phyloP scores from a whole-genome alignment of 2,329 filamentous ascomycete genomes.

The Verticillium nonalfalfae region DNA sequence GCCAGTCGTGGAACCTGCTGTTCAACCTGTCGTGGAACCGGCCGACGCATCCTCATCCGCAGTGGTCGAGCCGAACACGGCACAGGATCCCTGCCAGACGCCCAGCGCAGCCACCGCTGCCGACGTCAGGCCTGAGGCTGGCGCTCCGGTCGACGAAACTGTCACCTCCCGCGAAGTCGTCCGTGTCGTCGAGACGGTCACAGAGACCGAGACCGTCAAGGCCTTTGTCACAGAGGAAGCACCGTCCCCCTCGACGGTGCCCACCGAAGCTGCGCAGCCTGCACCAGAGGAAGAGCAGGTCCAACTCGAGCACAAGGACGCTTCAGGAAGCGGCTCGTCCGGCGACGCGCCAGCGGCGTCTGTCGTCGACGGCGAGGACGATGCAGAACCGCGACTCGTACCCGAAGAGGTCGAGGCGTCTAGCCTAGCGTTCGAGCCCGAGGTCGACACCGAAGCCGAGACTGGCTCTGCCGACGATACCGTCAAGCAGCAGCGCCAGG shows the following conservation, averaged over 20 bases:
- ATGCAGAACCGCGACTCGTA: background rate
- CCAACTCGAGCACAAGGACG: background rate
- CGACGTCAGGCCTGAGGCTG: background rate
- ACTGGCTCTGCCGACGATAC: background rate
- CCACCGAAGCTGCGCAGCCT: background rate
- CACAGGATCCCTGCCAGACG: background rate
- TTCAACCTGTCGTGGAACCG: background rate
- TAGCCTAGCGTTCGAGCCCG: background rate
- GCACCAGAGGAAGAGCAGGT: background rate
- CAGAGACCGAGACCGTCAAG: conserved; percentile 15
- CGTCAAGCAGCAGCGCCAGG: background rate
- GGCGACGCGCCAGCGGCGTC: background rate
- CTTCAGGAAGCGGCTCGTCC: background rate
- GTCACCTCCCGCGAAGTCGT: conserved; percentile 21
- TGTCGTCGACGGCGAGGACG: background rate
- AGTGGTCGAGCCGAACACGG: background rate
- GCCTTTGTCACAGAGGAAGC: conserved; percentile 18
- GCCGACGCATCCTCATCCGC: background rate
- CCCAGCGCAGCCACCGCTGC: background rate
- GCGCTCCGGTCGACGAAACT: conserved; percentile 13
- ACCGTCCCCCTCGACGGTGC: background rate
- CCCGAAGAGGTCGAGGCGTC: background rate
- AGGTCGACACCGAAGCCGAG: background rate
- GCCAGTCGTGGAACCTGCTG: background rate
- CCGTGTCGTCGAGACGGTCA: conserved; percentile 26